Percentiles rank a stretch among this genome's conserved stretches.
Conservation (phyloP, 345 rosid genomes). For the Salix udensis region DNA sequence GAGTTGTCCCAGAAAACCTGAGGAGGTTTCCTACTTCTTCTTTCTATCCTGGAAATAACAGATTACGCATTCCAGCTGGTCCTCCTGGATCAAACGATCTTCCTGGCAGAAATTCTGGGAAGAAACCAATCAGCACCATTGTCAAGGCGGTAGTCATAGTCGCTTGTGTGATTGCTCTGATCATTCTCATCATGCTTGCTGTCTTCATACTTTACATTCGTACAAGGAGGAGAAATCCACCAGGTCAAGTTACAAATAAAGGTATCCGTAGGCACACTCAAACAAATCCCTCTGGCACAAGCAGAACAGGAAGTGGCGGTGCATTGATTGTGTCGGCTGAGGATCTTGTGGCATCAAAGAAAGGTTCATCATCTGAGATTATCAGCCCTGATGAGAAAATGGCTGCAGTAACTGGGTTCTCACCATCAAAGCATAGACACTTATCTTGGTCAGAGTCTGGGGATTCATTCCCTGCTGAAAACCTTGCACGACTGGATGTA, state of each 20-base stretch:
- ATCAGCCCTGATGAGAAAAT: slow-evolving; percentile 74
- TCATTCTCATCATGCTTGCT: slow-evolving; percentile 73
- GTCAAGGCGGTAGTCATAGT: slow-evolving; percentile 69
- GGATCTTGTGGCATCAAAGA: slow-evolving; percentile 69
- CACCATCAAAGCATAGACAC: slow-evolving; percentile 81
- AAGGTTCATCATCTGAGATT: slow-evolving; percentile 78
- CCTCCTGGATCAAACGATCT: slow-evolving; percentile 42
- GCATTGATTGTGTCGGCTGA: slow-evolving; percentile 76
- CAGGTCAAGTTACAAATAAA: slow-evolving; percentile 47
- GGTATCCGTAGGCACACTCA: slow-evolving; percentile 39
- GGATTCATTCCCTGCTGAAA: slow-evolving; percentile 81
- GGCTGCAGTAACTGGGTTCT: slow-evolving; percentile 61
- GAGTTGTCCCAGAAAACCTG: slow-evolving; percentile 79
- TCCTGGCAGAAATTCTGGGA: slow-evolving; percentile 41
- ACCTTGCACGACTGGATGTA: slow-evolving; percentile 75
- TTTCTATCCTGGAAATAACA: slow-evolving; percentile 78
- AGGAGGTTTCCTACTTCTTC: slow-evolving; percentile 68
- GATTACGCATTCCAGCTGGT: slow-evolving; percentile 50
- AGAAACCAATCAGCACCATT: slow-evolving; percentile 45
- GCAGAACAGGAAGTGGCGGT: slow-evolving; percentile 50
- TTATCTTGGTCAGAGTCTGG: slow-evolving; percentile 91
- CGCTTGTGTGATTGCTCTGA: slow-evolving; percentile 62
- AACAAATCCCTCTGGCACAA: slow-evolving; percentile 46
- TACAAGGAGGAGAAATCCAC: slow-evolving; percentile 46
- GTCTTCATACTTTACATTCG: slow-evolving; percentile 60